phyloP scores from a whole-genome alignment of 441 rosid species.

The Omphalea diandra region DNA sequence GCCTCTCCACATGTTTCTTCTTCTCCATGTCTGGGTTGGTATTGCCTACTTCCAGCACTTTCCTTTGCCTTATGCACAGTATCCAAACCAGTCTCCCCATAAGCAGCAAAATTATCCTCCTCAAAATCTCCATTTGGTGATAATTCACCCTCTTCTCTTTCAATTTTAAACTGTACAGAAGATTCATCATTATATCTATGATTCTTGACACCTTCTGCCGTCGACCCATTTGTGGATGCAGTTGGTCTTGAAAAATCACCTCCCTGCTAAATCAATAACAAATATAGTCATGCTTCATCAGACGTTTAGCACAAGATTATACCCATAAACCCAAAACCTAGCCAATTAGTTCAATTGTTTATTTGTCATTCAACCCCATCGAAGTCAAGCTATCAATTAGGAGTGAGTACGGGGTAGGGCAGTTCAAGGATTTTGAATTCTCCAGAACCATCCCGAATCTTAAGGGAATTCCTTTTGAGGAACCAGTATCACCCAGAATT shows the following conservation, averaged over 20 bases:
- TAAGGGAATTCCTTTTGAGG: no score
- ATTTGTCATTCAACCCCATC: not conserved
- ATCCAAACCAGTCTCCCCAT: slow-evolving; percentile 65
- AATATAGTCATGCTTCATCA: slow-evolving; percentile 19
- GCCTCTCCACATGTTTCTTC: slow-evolving; percentile 52
- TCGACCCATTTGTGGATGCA: slow-evolving; percentile 49
- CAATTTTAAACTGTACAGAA: slow-evolving; percentile 54
- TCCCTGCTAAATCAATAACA: slow-evolving; percentile 46
- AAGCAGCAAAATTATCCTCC: slow-evolving; percentile 85
- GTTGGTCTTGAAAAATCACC: slow-evolving; percentile 45
- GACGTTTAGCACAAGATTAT: slow-evolving; percentile 12
- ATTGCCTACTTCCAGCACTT: slow-evolving; percentile 47
- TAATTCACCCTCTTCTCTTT: slow-evolving; percentile 98
- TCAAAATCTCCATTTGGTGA: slow-evolving; percentile 93
- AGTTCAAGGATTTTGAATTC: no score
- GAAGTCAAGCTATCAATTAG: slow-evolving; percentile 6
- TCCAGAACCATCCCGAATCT: no score
- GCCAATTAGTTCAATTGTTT: slow-evolving; percentile 1
- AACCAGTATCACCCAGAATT: no score
- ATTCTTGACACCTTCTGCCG: slow-evolving; percentile 41
- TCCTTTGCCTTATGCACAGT: slow-evolving; percentile 54
- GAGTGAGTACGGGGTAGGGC: no score
- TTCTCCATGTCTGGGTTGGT: slow-evolving; percentile 52
- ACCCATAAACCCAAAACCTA: slow-evolving; percentile 7
- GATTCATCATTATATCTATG: slow-evolving; percentile 60